Percentiles rank a stretch among this genome's conserved stretches.
These are phyloP conservation scores for Emericellopsis terricola DNA, from an alignment of 495 filamentous ascomycete species.

Conservation along the genomic window DNA sequence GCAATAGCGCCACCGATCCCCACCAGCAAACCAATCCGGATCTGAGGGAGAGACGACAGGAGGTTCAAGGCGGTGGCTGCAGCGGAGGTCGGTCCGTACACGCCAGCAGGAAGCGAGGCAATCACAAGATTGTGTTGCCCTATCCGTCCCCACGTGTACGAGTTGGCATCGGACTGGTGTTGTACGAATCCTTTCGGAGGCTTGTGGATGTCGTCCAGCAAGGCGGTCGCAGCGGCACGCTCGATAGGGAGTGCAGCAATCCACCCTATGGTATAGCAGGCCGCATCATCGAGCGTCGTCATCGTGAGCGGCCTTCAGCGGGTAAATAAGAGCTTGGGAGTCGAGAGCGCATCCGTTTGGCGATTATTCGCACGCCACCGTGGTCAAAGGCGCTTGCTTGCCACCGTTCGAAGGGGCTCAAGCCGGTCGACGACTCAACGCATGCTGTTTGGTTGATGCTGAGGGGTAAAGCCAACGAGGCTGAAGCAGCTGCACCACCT, in stretches of 20 bases:
- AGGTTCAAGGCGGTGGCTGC: slow-evolving; percentile 13
- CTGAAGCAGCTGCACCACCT: too few relatives aligned
- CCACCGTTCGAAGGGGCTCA: too few relatives aligned
- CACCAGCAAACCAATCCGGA: slow-evolving; percentile 25
- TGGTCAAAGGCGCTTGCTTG: too few relatives aligned
- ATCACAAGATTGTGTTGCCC: slow-evolving; percentile 25
- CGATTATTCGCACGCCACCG: too few relatives aligned
- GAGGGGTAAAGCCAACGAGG: too few relatives aligned
- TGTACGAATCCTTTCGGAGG: slow-evolving; percentile 1
- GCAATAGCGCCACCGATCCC: slow-evolving; percentile 27
- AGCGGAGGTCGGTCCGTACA: slow-evolving; percentile 17
- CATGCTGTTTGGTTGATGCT: too few relatives aligned
- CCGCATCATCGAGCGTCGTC: slow-evolving; percentile 4
- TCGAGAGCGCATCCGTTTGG: too few relatives aligned
- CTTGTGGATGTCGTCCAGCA: slow-evolving; percentile 23
- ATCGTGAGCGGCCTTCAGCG: too few relatives aligned
- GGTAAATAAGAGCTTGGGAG: too few relatives aligned
- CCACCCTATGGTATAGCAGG: slow-evolving; percentile 29
- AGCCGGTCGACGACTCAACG: too few relatives aligned
- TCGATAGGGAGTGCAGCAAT: slow-evolving; percentile 30
- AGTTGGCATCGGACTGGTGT: slow-evolving; percentile 15
- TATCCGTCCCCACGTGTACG: slow-evolving; percentile 23
- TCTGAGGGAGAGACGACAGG: slow-evolving; percentile 17
- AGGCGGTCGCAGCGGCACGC: slow-evolving; percentile 20
- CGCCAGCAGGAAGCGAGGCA: slow-evolving; percentile 15